Base-by-base conservation (phyloP, 2,329 filamentous ascomycete species). In the Drechslera avenae region DNA sequence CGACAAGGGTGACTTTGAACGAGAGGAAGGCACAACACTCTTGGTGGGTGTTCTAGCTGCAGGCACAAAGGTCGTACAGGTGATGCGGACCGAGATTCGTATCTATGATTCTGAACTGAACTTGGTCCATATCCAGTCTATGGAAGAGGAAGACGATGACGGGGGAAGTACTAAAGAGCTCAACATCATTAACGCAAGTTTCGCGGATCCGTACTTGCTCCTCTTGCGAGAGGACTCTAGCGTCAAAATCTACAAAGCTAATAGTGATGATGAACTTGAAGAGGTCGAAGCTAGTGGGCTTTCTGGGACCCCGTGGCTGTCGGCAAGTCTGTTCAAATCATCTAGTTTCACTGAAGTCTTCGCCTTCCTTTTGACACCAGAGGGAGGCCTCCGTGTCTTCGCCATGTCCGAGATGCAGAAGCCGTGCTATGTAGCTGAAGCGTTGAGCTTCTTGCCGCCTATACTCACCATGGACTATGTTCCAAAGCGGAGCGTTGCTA, bases 61-160 rank as follows among this genome's bases (percentile, higher is more conserved):
- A 43, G 86, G 89, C 53, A 89, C 84, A 68, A 85, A 91, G 51
- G 86, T 97, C 28, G 87, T 97, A 13, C 94, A 97, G 68, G 87
- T 96, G 2, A 80, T 96, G 45, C 89, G 87, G 58, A 90, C 86
- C 1, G 93, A 97, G 67, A 85, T 97, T 18, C 84, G 93, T 52
- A 93, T 88, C 54, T 99, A 97, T 64, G 92, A 97, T 71, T 87
- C 87, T 73, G 87, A 96, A 72, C 83, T 99, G 52, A 90, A 88
- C 9, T 81, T 99, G 45, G 87, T 87, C 37, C 93, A 97, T 67
- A 97, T 99, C 46, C 82, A 97, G 41, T 91, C 92, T 1, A 91
- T 97, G 83, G 84, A 90, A 55, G 94, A 97, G 63, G 94, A 70
- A 41, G 65, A 94, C 58, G 92, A 94, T 58, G 92, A 87, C 0